phyloP scores from a whole-genome alignment of 2,329 filamentous ascomycete species.

The Elsinoe arachidis region DNA sequence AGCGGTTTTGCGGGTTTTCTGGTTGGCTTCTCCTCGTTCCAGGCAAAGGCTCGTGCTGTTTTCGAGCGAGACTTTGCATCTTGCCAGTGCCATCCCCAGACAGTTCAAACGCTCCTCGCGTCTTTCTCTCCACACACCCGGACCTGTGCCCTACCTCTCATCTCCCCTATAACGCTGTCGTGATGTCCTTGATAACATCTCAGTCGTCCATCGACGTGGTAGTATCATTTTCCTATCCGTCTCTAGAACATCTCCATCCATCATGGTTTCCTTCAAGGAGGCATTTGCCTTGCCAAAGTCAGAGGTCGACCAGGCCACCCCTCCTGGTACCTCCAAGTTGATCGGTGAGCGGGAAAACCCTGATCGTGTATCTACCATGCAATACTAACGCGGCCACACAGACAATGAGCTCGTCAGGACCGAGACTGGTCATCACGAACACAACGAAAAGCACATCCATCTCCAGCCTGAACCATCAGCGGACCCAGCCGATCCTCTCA shows the following conservation, averaged over 20 bases:
- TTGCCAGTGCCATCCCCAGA: background rate
- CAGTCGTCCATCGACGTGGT: background rate
- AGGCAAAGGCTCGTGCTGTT: background rate
- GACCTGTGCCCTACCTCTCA: background rate
- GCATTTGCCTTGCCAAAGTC: constrained; percentile 33
- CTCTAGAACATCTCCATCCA: constrained; percentile 1
- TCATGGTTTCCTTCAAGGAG: constrained; percentile 29
- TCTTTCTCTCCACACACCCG: background rate
- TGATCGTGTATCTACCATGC: background rate
- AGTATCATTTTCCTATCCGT: background rate
- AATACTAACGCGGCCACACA: constrained; percentile 13
- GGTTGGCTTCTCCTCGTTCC: background rate
- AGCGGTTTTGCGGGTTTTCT: background rate
- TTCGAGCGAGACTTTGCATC: background rate
- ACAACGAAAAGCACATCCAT: constrained; percentile 29
- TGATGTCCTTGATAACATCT: constrained; percentile 1
- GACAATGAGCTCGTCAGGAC: constrained; percentile 23
- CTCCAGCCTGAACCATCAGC: constrained; percentile 31
- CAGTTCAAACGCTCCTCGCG: constrained; percentile 1
- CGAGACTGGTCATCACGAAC: constrained; percentile 23
- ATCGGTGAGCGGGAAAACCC: constrained; percentile 26
- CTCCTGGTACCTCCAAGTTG: constrained; percentile 33
- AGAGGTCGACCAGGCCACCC: constrained; percentile 31
- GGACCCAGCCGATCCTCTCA: constrained; percentile 34
- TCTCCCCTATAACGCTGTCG: constrained; percentile 4